Conservation (phyloP, 495 filamentous ascomycete genomes). For the Hypomontagnella monticulosa region DNA sequence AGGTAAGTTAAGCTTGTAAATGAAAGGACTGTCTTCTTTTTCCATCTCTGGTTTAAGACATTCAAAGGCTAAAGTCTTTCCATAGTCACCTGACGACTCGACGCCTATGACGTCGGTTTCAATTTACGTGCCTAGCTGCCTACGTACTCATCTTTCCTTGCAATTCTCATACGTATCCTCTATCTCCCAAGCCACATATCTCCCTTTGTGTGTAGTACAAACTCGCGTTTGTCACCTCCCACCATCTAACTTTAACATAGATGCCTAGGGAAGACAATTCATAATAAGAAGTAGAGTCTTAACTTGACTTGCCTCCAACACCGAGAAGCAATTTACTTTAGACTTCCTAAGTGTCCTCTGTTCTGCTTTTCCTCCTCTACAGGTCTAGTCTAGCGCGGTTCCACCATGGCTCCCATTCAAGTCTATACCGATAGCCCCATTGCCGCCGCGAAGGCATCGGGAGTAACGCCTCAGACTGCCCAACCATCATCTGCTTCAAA, state of each 20-base stretch:
- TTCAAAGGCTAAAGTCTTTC: conserved; percentile 20
- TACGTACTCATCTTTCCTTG: not conserved
- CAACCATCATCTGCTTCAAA: conserved; percentile 32
- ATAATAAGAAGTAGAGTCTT: not conserved
- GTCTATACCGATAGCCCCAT: conserved; percentile 70
- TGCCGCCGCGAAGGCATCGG: conserved; percentile 61
- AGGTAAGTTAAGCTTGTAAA: no score
- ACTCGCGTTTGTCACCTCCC: conserved; percentile 1
- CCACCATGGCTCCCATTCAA: conserved; percentile 65
- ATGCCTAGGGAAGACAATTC: conserved; percentile 11
- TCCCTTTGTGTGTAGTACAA: not conserved
- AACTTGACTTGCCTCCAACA: no score
- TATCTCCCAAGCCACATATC: not conserved
- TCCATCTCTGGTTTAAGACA: conserved; percentile 1
- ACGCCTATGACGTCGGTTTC: conserved; percentile 39
- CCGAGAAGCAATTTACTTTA: not conserved
- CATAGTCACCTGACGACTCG: conserved; percentile 30
- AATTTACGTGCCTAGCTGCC: not conserved
- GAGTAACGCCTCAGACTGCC: conserved; percentile 61
- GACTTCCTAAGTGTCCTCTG: not conserved
- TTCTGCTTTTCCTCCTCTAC: not conserved
- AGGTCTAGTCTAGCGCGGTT: not conserved
- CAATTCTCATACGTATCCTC: not conserved
- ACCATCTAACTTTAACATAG: conserved; percentile 2
- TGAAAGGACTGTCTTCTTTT: not conserved